These are phyloP conservation scores for Phoenix roebelenii DNA, from an alignment of 176 grass and related monocot genomes.

Conservation along the genomic window DNA sequence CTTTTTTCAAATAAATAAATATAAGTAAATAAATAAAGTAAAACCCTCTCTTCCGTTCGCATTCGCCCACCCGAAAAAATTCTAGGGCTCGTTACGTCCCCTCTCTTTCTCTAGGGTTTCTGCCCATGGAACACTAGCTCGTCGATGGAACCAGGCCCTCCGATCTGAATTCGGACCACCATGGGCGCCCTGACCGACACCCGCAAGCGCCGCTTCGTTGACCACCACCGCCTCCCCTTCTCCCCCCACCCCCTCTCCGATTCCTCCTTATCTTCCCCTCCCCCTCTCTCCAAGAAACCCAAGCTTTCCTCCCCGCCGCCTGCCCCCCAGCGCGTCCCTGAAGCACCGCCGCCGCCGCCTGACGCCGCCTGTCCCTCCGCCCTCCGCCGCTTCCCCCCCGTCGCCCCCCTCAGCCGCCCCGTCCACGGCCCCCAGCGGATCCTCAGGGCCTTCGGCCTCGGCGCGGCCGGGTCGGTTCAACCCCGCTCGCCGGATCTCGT, in stretches of 20 bases:
- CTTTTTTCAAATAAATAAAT: no score
- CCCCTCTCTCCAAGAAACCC: conserved; percentile 10
- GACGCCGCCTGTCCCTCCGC: background rate
- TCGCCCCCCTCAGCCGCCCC: conserved; percentile 10
- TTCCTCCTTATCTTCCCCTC: background rate
- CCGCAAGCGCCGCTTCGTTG: conserved; percentile 57
- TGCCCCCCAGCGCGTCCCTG: conserved; percentile 3
- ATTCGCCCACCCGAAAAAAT: no score
- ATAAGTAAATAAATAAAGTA: no score
- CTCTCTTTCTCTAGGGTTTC: no score
- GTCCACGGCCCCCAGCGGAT: conserved; percentile 41
- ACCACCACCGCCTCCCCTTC: conserved; percentile 26
- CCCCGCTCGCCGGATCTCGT: background rate
- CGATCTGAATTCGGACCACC: background rate
- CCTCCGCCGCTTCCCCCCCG: conserved; percentile 21
- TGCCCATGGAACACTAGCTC: no score
- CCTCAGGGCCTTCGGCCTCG: conserved; percentile 33
- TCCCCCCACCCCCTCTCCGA: conserved; percentile 1
- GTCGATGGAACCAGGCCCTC: background rate
- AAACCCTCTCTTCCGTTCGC: no score
- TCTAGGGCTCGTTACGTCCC: no score
- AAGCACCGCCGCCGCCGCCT: background rate
- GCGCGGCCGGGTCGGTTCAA: background rate
- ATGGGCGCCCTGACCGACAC: conserved; percentile 76
- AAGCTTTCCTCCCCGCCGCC: background rate